A percentile compares a stretch with the other conserved stretches of the same genome.
These are phyloP conservation scores for Litsea cubeba DNA, from an alignment of 164 flowering plant genomes.

Conservation along the genomic window DNA sequence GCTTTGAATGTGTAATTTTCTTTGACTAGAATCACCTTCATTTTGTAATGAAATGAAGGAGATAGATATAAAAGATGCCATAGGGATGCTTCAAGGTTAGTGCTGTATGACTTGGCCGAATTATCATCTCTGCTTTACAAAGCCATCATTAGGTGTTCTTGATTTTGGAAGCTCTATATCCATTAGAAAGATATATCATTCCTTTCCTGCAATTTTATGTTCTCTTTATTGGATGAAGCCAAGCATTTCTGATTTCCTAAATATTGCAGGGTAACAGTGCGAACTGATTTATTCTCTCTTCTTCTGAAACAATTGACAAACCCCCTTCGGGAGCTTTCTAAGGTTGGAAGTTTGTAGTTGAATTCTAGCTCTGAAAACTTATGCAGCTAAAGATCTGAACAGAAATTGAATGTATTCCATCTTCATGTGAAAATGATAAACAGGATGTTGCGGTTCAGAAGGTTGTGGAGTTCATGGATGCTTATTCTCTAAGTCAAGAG, in stretches of 20 bases:
- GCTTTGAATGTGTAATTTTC: not conserved
- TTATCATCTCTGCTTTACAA: not conserved
- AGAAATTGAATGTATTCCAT: not conserved
- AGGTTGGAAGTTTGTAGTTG: slow-evolving; percentile 44
- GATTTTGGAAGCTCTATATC: not conserved
- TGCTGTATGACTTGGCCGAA: not conserved
- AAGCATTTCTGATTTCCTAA: slow-evolving; percentile 7
- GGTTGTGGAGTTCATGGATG: slow-evolving; percentile 86
- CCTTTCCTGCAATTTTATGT: not conserved
- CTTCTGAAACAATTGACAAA: slow-evolving; percentile 60
- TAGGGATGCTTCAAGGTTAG: not conserved
- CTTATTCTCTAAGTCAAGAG: slow-evolving; percentile 82
- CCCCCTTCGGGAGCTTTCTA: slow-evolving; percentile 69
- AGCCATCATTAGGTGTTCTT: not conserved
- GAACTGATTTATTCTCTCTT: slow-evolving; percentile 72
- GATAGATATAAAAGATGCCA: not conserved
- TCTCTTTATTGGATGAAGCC: not conserved
- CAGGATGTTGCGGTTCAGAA: slow-evolving; percentile 88
- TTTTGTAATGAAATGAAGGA: not conserved
- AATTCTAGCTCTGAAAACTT: not conserved
- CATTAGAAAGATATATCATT: not conserved
- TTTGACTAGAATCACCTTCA: not conserved
- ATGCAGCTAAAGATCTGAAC: not conserved
- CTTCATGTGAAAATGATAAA: not conserved
- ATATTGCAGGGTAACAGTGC: slow-evolving; percentile 57